These are phyloP conservation scores for Chamaenerion angustifolium DNA, from an alignment of 345 rosid genomes.

Conservation along the genomic window DNA sequence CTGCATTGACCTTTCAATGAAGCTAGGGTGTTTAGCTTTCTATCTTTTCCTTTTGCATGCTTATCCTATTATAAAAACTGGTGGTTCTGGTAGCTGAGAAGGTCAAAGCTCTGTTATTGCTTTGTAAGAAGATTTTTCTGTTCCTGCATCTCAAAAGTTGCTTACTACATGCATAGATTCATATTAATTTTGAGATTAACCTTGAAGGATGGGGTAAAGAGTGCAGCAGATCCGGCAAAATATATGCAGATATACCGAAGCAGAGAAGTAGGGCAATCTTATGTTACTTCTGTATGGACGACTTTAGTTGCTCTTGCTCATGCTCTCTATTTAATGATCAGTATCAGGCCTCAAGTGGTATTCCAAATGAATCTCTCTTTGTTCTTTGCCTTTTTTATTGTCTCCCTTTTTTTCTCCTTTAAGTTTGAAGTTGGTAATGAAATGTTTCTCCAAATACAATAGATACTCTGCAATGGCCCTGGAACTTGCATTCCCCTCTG, in stretches of 20 bases:
- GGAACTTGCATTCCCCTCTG: slow-evolving; percentile 92
- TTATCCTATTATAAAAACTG: no score
- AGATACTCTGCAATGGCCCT: slow-evolving; percentile 92
- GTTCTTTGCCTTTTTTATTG: background rate
- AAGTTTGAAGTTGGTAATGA: background rate
- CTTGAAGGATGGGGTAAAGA: no score
- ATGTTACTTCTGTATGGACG: slow-evolving; percentile 72
- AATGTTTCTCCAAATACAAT: background rate
- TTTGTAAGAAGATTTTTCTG: no score
- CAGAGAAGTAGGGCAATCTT: slow-evolving; percentile 94
- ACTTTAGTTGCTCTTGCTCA: slow-evolving; percentile 55
- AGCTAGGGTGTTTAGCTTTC: no score
- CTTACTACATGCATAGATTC: no score
- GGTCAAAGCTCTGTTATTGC: no score
- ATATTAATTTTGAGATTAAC: no score
- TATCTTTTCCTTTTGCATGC: no score
- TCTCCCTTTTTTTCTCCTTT: background rate
- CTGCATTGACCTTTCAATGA: no score
- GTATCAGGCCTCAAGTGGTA: slow-evolving; percentile 87
- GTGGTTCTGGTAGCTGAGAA: no score
- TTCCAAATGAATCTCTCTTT: slow-evolving; percentile 3
- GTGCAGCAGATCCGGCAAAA: slow-evolving; percentile 16
- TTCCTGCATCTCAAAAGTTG: no score
- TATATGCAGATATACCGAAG: slow-evolving; percentile 76
- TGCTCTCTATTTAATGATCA: slow-evolving; percentile 63